Base-by-base conservation (phyloP, 352 stramenopile species). In the Elongisporangium undulatum region DNA sequence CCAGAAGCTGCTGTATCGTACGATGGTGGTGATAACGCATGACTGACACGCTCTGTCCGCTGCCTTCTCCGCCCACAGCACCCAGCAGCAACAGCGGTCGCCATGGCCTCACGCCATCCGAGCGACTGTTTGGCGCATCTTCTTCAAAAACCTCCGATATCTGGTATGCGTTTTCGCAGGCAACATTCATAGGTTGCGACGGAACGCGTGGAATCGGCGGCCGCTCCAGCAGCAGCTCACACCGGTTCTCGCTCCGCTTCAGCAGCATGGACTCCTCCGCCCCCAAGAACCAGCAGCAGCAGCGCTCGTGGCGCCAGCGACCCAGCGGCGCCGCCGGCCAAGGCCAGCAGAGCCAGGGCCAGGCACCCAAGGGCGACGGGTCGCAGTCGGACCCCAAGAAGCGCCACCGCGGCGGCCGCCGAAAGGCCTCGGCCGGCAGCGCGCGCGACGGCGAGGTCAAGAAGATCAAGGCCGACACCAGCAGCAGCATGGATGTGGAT, bases 301-400 rank as follows among this genome's bases (percentile, higher is more conserved):
- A 26, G 34, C 34, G 34, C 34, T 17, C 34, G 34, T 45, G 34
- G 34, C 9, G 10, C 34, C 9, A 45, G 34, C 34, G 34, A 45
- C 12, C 34, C 34, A 45, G 12, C 13, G 34, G 34, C 34, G 10
- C 23, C 23, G 34, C 34, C 34, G 12, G 34, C 12, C 10, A 45
- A 1, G 12, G 13, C 34, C 34, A 45, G 34, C 34, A 45, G 34
- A 72, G 55, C 68, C 68, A 10, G 59, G 55, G 10, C 58, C 55
- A 49, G 62, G 23, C n/a, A n/a, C n/a, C n/a, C 52, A 75, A 75
- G 69, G 72, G 77, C 63, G 69, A 79, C 29, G 74, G 60, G 53
- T 73, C 73, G 22, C 63, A 69, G 19, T 56, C 55, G 22, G 75
- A 85, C 53, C 66, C 72, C 51, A 68, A 80, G 67, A 88, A 88